Base-by-base conservation (phyloP, 768 basidiomycete species). In the Leccinum rimulosum region DNA sequence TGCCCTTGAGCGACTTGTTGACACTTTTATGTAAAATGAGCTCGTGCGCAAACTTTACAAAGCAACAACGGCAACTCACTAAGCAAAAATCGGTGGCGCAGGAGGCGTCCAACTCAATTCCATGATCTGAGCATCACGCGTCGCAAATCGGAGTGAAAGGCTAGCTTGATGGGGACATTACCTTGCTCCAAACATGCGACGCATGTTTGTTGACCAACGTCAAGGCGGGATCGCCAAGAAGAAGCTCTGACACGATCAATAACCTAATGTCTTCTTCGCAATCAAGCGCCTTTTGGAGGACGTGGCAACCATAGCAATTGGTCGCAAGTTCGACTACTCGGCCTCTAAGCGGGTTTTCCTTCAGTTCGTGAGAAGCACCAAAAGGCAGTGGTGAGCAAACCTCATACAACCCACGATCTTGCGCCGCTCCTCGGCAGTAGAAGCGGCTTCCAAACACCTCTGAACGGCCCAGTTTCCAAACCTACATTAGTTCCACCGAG, bases 401-500 rank as follows among this genome's bases (percentile, higher is more conserved):
- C 87, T 83, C 92, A 94, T 93, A 68, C 91, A 94, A n/a, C 76
- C 73, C 51, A 92, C 90, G 50, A 93, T 87, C 76, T 91, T 92
- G 38, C 87, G 79, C 60, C 89, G 76, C 68, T 93, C 92, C 45
- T 91, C 88, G 22, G 80, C 71, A 38, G 81, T 87, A 17, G 88
- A 82, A 52, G 89, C 89, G 1, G 89, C 88, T 66, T 94, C 92
- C 4, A 93, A 76, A 70, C 92, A 93, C 57, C 92, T 79, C 71
- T 94, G 92, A 38, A 93, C 91, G 0, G 91, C 91, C 91, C 91
- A 93, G 66, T 94, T 94, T 2, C 92, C 92, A 63, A 94, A 94
- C n/a, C 91, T 91, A 66, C 57, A 27, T 25, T 59, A 58, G 35
- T 60, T 51, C 28, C 31, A 52, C 50, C 54, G 27, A 40, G 60